Conservation (phyloP, 768 basidiomycete genomes). For the Mycena metata region DNA sequence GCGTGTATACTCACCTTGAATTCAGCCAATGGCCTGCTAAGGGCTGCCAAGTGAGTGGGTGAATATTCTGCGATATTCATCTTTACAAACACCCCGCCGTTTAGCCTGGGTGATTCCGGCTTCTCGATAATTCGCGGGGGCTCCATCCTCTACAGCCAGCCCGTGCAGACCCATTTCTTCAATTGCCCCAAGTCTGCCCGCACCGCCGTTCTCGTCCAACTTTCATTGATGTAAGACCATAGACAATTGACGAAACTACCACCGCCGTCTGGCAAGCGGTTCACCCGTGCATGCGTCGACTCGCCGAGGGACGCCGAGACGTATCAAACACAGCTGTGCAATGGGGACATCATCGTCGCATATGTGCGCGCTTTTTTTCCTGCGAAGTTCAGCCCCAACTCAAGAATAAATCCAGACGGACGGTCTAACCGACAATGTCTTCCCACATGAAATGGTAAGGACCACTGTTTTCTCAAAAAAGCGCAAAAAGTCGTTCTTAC, state of each 20-base stretch:
- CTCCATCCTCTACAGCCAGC: constrained; percentile 53
- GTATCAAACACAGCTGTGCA: constrained; percentile 29
- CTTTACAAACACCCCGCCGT: constrained; percentile 22
- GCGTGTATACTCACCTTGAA: constrained; percentile 68
- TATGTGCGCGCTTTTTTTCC: constrained; percentile 22
- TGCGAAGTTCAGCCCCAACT: background rate
- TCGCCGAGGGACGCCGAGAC: constrained; percentile 38
- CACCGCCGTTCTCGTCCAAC: constrained; percentile 14
- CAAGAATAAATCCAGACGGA: constrained; percentile 28
- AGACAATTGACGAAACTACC: constrained; percentile 43
- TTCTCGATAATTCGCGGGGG: constrained; percentile 64
- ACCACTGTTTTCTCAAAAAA: no score
- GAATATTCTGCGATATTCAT: constrained; percentile 1
- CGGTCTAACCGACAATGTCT: constrained; percentile 38
- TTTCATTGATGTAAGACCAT: constrained; percentile 24
- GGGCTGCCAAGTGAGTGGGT: constrained; percentile 71
- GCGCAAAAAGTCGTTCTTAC: no score
- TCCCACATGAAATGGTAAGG: constrained; percentile 34
- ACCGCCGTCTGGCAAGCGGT: constrained; percentile 34
- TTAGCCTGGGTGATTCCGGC: constrained; percentile 66
- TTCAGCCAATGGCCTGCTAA: constrained; percentile 62
- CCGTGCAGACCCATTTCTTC: constrained; percentile 38
- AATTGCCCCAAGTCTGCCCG: constrained; percentile 35
- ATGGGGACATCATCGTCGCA: constrained; percentile 36
- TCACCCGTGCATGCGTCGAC: constrained; percentile 36